Evolutionary conservation across 2,329 filamentous ascomycete genomes (phyloP).

Genomic region (Fusarium sp.): DNA sequence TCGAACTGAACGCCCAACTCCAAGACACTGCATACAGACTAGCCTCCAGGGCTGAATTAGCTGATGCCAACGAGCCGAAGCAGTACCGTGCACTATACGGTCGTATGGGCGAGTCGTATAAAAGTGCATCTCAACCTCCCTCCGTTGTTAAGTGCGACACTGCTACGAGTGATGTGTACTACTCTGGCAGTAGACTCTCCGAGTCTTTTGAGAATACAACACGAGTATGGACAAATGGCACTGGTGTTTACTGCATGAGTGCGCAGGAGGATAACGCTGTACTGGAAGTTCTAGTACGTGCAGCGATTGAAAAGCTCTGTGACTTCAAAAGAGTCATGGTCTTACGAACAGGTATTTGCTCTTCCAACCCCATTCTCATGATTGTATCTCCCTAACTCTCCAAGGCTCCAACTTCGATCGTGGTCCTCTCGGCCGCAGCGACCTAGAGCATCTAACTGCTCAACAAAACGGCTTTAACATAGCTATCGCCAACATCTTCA

Average conservation of each 20-base stretch:
- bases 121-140: constrained; percentile 62
- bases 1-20: constrained; percentile 73
- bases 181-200: constrained; percentile 70
- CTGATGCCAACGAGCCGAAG: constrained; percentile 63
- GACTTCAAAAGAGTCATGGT: constrained; percentile 77
- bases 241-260: constrained; percentile 76
- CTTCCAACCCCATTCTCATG: accelerated
- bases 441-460: constrained; percentile 70
- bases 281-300: constrained; percentile 74
- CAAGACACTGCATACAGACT: constrained; percentile 66
- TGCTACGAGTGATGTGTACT: constrained; percentile 80
- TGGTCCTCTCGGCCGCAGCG: constrained; percentile 68
- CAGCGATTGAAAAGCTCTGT: constrained; percentile 67
- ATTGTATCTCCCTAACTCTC: neutral
- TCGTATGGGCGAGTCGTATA: constrained; percentile 56
- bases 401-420: constrained; percentile 77
- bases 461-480: constrained; percentile 75
- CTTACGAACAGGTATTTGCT: constrained; percentile 68
- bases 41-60: constrained; percentile 65
- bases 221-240: constrained; percentile 74
- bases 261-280: constrained; percentile 81
- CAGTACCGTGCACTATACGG: constrained; percentile 69
- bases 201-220: constrained; percentile 76
- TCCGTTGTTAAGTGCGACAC: constrained; percentile 74
- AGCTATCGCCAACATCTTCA: constrained; percentile 75